Base-by-base conservation (phyloP, 805 yeast genomes). In the Metahyphopichia silvanorum region DNA sequence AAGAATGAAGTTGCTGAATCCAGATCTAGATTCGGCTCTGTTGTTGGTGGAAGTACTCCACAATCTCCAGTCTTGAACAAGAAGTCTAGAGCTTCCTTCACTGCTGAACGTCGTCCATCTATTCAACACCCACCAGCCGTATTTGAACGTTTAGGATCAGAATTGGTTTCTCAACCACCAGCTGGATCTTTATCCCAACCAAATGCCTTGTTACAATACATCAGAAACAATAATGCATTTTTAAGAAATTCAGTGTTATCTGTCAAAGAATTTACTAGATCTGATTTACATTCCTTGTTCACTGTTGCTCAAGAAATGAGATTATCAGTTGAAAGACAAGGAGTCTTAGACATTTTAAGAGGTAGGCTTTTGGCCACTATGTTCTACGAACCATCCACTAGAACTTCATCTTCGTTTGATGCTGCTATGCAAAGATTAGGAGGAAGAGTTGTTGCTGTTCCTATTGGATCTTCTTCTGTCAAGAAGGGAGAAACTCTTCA, bases 351-450 rank as follows among this genome's bases (percentile, higher is more conserved):
- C 60, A 64, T 93, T 41, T 76, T 93, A 68, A 77, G 82, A 60
- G 96, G 98, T 39, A 81, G 95, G 52, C 79, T 93, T 35, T 72
- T 93, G 53, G 86, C 96, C 29, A 94, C 98, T 8, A 82, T 93
- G 71, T 93, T 93, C 72, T 93, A 88, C 63, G 99, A 93, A 70
- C 98, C 99, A 47, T 87, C 96, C 5, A 94, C 99, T 24, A 79
- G 99, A 67, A 93, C 99, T 21, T 79, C 94, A 13, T 80, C 97
- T 15, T 93, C 98, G 1, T 94, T 94, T 59, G 96, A 93, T 60
- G 96, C 96, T 50, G 99, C 99, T 39, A 93, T 93, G 98, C 98
- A 93, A 73, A 85, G 99, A 69, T 74, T 93, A 51, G 99, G 99
- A 61, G 99, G 99, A 57, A 79, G 96, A 64, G 95, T 88, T 47